These are phyloP conservation scores for Globisporangium middletonii DNA, from an alignment of 352 stramenopile genomes.

Conservation along the genomic window DNA sequence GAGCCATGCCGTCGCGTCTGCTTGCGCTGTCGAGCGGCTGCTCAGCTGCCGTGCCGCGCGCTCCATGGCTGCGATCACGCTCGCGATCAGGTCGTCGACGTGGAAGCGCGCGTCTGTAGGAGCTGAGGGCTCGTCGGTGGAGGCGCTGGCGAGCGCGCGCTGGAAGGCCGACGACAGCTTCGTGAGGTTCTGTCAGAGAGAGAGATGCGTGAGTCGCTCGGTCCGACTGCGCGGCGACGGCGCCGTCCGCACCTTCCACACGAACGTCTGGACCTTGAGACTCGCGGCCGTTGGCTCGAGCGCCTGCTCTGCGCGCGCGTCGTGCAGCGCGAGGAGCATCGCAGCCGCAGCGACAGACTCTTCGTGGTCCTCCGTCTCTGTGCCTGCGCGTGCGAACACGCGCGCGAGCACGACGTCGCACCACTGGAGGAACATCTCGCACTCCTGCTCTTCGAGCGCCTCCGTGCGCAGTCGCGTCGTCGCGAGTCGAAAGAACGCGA, in stretches of 20 bases:
- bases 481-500: neutral
- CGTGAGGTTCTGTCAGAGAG: conserved; percentile 28
- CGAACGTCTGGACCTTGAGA: conserved; percentile 38
- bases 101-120: conserved; percentile 10
- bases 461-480: conserved; percentile 2
- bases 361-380: neutral
- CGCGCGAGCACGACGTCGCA: conserved; percentile 8
- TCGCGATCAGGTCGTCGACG: conserved; percentile 26
- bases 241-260: conserved; percentile 36
- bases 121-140: too few relatives aligned
- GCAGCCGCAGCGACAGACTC: neutral
- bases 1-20: conserved; percentile 9
- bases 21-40: neutral
- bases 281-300: conserved; percentile 2
- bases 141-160: conserved; percentile 4
- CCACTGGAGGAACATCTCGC: conserved; percentile 9
- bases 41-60: conserved; percentile 14
- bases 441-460: neutral
- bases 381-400: neutral
- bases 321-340: conserved; percentile 14
- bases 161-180: conserved; percentile 32
- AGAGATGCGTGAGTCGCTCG: neutral
- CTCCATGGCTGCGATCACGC: conserved; percentile 25
- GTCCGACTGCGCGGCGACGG: neutral
- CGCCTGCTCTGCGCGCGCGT: neutral